Percentiles rank a stretch among this genome's conserved stretches.
Conservation (phyloP, 129 eudicot genomes). For the Chrysanthemum makinoi region DNA sequence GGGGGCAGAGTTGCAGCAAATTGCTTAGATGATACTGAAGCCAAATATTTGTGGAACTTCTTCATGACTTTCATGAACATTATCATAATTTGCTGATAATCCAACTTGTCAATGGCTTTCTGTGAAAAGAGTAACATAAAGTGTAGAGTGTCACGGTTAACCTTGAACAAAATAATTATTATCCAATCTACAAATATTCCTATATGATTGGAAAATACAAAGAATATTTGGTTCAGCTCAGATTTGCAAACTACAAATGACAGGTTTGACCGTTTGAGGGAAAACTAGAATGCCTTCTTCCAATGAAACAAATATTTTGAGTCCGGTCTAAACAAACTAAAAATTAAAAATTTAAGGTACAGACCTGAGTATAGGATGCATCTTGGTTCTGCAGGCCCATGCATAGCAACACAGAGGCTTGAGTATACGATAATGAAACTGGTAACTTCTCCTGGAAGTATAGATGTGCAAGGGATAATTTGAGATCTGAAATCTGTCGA, state of each 20-base stretch:
- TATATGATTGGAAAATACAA: too few relatives aligned
- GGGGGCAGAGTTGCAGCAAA: conserved; percentile 57
- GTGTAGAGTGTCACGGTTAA: too few relatives aligned
- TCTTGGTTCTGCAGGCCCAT: conserved; percentile 88
- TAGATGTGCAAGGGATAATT: conserved; percentile 51
- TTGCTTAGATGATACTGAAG: conserved; percentile 47
- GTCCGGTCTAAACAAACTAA: conserved; percentile 7
- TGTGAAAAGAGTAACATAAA: conserved; percentile 21
- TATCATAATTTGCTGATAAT: conserved; percentile 65
- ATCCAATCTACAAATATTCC: too few relatives aligned
- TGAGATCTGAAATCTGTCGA: conserved; percentile 75
- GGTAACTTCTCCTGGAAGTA: conserved; percentile 81
- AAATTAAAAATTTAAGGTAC: neutral
- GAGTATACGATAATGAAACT: conserved; percentile 64
- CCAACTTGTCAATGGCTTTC: conserved; percentile 76
- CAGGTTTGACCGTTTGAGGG: too few relatives aligned
- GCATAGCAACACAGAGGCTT: conserved; percentile 84
- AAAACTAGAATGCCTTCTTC: too few relatives aligned
- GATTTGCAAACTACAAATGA: too few relatives aligned
- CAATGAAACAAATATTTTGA: neutral
- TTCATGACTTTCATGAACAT: conserved; percentile 71
- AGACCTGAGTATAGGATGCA: conserved; percentile 67
- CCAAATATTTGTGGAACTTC: conserved; percentile 67
- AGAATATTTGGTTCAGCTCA: too few relatives aligned
- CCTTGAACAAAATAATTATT: too few relatives aligned